These are phyloP conservation scores for Mortierella sp. DNA, from an alignment of 371 early-diverging fungal genomes.

Conservation along the genomic window DNA sequence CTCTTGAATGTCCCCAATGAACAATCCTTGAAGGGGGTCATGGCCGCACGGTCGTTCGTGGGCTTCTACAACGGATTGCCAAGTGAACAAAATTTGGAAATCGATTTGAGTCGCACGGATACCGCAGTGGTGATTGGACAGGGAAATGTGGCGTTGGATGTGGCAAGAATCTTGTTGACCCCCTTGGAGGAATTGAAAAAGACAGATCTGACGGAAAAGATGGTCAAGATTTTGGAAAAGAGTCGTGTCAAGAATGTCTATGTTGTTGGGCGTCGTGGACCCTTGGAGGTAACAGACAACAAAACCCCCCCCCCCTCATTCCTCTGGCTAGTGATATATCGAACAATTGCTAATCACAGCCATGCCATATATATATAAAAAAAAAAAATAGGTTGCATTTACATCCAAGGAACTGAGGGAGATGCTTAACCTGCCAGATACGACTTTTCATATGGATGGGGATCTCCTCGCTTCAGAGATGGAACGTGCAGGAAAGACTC, in stretches of 20 bases:
- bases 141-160: conserved; percentile 97
- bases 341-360: too few species aligned
- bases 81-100: conserved; percentile 61
- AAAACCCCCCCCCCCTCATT: too few species aligned
- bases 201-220: conserved; percentile 91
- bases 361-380: too few species aligned
- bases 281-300: conserved; percentile 75
- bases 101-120: conserved; percentile 76
- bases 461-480: conserved; percentile 64
- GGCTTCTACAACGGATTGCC: conserved; percentile 98
- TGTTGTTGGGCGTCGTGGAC: conserved; percentile 93
- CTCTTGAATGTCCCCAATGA: conserved; percentile 80
- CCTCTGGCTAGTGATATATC: too few species aligned
- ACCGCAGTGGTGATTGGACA: conserved; percentile 92
- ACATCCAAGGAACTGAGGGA: conserved; percentile 97
- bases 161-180: conserved; percentile 89
- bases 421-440: conserved; percentile 81
- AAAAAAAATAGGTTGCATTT: conserved; percentile 78
- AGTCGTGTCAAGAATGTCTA: conserved; percentile 86
- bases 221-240: conserved; percentile 75
- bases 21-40: conserved; percentile 66
- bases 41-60: conserved; percentile 90
- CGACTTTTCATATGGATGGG: conserved; percentile 71
- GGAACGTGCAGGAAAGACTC: conserved; percentile 46
- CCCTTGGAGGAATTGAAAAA: conserved; percentile 79